Evolutionary conservation across 1,284 basidiomycete genomes (phyloP).

Genomic region (Cutaneotrichosporon curvatum): DNA sequence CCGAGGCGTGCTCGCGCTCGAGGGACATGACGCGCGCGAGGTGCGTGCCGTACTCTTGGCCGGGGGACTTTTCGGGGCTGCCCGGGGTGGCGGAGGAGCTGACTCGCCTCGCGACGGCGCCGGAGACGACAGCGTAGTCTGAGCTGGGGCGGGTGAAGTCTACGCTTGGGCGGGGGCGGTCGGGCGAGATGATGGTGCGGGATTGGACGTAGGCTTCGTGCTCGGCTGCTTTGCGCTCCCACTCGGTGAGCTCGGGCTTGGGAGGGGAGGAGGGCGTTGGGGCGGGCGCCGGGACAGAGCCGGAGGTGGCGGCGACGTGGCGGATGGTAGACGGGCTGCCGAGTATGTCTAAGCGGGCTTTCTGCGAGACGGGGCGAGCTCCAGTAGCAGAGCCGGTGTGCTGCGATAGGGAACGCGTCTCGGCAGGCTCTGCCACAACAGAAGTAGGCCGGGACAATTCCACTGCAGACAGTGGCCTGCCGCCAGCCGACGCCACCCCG

Average conservation of each 20-base stretch:
- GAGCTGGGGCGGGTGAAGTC: background rate
- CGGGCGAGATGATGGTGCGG: conserved; percentile 31
- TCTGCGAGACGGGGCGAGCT: no score
- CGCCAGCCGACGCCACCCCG: no score
- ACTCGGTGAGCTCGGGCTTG: conserved; percentile 23
- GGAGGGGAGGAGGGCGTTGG: no score
- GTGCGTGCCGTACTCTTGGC: conserved; percentile 12
- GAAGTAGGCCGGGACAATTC: no score
- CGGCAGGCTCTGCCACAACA: no score
- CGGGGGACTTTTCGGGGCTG: background rate
- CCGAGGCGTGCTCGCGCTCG: conserved; percentile 1
- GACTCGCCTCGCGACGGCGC: conserved; percentile 5
- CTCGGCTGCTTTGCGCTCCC: conserved; percentile 19
- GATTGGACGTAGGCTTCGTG: conserved; percentile 24
- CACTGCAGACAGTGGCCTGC: no score
- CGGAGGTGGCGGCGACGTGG: no score
- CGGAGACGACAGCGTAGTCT: conserved; percentile 9
- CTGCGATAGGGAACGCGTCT: no score
- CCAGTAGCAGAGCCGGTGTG: no score
- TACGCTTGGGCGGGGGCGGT: conserved; percentile 1
- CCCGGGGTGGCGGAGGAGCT: background rate
- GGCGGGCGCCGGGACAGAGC: no score
- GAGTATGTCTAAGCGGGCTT: no score
- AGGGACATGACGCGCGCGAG: conserved; percentile 9
- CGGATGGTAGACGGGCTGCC: no score